Base-by-base conservation (phyloP, 1,139 yeast species). In the Pichia terricola region DNA sequence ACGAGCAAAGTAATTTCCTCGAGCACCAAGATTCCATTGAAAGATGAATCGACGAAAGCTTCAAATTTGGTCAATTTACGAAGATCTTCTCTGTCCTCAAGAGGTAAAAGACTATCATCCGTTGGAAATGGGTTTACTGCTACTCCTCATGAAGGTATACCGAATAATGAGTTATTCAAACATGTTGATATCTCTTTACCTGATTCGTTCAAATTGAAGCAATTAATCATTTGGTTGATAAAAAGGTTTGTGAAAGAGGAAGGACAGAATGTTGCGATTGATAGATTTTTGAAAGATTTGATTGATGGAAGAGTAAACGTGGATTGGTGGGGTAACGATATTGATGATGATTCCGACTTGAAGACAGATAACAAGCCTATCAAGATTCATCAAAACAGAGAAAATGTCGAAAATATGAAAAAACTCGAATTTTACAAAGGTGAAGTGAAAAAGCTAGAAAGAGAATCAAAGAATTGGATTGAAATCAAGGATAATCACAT, bases 41-140 rank as follows among this genome's bases (percentile, higher is more conserved):
- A 41, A 16, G 46, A 38, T 32, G 36, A 35, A 26, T 33, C 37
- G 10, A 35, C 28, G 28, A 22, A 4, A 1, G 28, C 39, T 7
- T 35, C 28, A 16, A 41, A 31, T 3, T 40, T 33, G 5, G 35
- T 35, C 6, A 37, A 38, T 36, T 28, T 34, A 26, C 63, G 83
- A 50, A 59, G 83, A 40, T 58, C 75, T 0, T 75, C 82, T 0
- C 64, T 77, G 49, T 60, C 70, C 40, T 72, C 72, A 42, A 65
- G 94, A 38, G 94, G 94, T 2, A 81, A 80, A 54, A 66, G 94
- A 34, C 75, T 81, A 3, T 82, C 85, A 57, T 80, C 89, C 0
- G 73, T 83, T 11, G 88, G 91, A 0, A 81, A 80, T 55, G 91
- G 91, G 3, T 78, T 77, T 51, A 69, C 65, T 2, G 87, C 84